A percentile compares a stretch with the other conserved stretches of the same genome.
These are phyloP conservation scores for Diaporthe eres DNA, from an alignment of 2,329 filamentous ascomycete species.

Conservation along the genomic window DNA sequence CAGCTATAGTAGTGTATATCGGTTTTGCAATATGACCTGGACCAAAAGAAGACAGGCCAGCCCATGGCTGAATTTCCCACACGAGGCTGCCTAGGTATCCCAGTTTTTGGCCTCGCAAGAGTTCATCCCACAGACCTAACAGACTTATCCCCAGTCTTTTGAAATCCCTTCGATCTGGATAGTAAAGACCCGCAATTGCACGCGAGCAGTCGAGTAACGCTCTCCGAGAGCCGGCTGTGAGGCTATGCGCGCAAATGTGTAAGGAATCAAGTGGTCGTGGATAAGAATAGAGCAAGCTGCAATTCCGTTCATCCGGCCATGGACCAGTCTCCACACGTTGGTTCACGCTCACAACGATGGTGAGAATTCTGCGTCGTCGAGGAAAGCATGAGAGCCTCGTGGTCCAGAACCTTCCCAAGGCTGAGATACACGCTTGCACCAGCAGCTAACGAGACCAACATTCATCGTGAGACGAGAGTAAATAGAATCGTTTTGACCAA, in stretches of 20 bases:
- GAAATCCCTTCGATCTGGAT: not conserved
- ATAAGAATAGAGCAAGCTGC: not conserved
- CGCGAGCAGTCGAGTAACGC: not conserved
- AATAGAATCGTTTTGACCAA: conserved; percentile 6
- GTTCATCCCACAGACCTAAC: not conserved
- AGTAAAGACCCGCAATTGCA: not conserved
- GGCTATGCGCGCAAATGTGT: too few relatives aligned
- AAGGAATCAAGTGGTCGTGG: not conserved
- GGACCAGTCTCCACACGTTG: not conserved
- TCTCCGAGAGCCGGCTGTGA: not conserved
- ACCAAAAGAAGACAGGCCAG: not conserved
- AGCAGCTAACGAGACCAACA: not conserved
- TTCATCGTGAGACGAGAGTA: not conserved
- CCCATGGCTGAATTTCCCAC: not conserved
- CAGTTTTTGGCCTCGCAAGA: not conserved
- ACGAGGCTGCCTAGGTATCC: not conserved
- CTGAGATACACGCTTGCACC: not conserved
- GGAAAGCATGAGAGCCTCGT: not conserved
- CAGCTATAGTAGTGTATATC: not conserved
- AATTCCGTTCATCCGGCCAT: not conserved
- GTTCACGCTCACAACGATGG: not conserved
- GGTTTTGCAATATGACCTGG: not conserved
- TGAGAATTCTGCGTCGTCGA: not conserved
- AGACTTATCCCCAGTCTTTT: not conserved
- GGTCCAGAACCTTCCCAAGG: not conserved